Conservation (phyloP, 768 basidiomycete species). For the Leccinum truebloodii region DNA sequence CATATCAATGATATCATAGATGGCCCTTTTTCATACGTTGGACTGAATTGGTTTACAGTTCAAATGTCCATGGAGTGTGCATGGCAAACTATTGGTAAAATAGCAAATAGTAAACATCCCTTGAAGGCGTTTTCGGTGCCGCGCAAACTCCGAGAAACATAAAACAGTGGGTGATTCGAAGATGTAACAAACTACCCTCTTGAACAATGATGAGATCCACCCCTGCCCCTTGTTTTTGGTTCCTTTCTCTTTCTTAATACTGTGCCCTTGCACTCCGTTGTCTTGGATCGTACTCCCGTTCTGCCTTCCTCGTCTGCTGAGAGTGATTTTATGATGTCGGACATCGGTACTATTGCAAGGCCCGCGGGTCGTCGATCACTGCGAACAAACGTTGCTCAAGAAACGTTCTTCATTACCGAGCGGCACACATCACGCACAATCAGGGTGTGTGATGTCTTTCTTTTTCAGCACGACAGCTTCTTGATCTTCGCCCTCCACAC, state of each 20-base stretch:
- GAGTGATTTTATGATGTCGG: constrained; percentile 4
- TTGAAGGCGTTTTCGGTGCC: neutral
- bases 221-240: too few species aligned
- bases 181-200: constrained; percentile 21
- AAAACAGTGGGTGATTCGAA: neutral
- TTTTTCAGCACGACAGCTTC: constrained; percentile 62
- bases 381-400: constrained; percentile 1
- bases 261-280: constrained; percentile 68
- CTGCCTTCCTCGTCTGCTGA: constrained; percentile 56
- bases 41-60: neutral
- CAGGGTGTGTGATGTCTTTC: constrained; percentile 68
- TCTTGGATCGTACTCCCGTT: constrained; percentile 83
- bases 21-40: neutral
- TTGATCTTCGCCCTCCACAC: constrained; percentile 54
- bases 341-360: constrained; percentile 7
- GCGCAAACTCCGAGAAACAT: neutral
- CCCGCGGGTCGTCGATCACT: constrained; percentile 25
- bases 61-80: neutral
- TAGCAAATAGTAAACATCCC: too few species aligned
- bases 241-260: constrained; percentile 77
- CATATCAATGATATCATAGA: neutral
- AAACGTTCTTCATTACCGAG: neutral
- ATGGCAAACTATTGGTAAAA: too few species aligned
- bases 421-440: constrained; percentile 54
- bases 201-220: constrained; percentile 13